Evolutionary conservation across 1,284 basidiomycete species (phyloP), one percentile per base, ranked within the genome.

Genomic region (Rhodotorula mucilaginosa): DNA sequence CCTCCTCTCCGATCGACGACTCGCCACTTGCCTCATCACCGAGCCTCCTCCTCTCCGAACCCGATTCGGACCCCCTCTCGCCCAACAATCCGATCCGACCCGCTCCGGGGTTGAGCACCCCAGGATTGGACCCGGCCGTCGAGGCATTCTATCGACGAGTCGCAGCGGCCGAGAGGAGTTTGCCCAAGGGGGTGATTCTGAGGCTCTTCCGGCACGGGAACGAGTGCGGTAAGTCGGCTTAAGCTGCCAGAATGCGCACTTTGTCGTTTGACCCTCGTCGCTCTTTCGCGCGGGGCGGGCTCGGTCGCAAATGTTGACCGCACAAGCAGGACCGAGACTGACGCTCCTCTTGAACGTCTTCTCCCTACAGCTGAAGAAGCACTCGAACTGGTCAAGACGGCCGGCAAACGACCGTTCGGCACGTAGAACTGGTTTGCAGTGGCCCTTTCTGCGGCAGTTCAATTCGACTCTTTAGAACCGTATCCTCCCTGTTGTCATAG

Each of bases 51-150:
- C 47, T 63, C 34, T 48, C 60, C 19, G 57, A 67, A 47, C 65
- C 70, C 29, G 67, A 58, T 47, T 34, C 72, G n/a, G 78, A 79
- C 63, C 19, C 72, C 2, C 66, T 79, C 23, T 76, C 75, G n/a
- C 77, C 76, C 0, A 79, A 79, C 73, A 79, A 79, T 65, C 77
- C 78, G 2, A 67, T 77, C 7, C 69, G 74, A 13, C 69, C 73
- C 13, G 48, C 62, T 15, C 65, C 64, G 57, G 57, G 64, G 5
- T 54, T 54, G 39, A 58, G 67, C 5, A 59, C 54, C 23, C 69
- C 61, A 3, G 65, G 65, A 12, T 67, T 39, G 16, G 60, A 72
- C 15, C 57, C 69, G 3, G 34, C 67, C 2, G 60, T 78, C 51
- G 70, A 72, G 54, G 64, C 71, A 13, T 78, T 77, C 62, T 72